phyloP scores from a whole-genome alignment of 139 green algal genomes.

The Nannochloris sp. region DNA sequence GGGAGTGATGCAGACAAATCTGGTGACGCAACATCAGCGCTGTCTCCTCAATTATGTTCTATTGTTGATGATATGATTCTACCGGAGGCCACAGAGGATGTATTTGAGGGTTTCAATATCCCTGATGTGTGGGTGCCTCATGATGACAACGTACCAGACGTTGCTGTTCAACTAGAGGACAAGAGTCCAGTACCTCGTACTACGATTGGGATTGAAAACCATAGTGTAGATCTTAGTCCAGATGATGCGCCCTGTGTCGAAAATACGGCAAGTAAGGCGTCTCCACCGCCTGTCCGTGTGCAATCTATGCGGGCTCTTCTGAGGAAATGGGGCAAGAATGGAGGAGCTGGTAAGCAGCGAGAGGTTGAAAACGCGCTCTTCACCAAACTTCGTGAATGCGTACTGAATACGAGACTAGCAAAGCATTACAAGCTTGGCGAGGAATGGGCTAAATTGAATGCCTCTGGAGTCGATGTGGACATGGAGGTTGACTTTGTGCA shows the following conservation, averaged over 20 bases:
- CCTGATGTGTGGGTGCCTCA: too few species aligned
- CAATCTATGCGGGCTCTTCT: not conserved
- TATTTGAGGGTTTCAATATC: too few species aligned
- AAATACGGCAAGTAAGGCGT: not conserved
- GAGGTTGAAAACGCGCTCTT: not conserved
- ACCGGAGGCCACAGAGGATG: too few species aligned
- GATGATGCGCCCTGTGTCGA: not conserved
- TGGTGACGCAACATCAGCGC: not conserved
- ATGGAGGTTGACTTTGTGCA: conserved; percentile 3
- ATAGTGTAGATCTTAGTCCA: not conserved
- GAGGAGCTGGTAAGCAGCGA: not conserved
- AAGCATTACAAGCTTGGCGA: conserved; percentile 16
- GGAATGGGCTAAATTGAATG: conserved; percentile 25
- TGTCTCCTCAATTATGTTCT: too few species aligned
- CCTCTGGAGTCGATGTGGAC: conserved; percentile 17
- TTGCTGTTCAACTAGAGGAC: too few species aligned
- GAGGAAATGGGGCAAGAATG: not conserved
- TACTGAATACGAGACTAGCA: conserved; percentile 25
- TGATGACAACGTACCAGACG: too few species aligned
- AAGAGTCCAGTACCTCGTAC: too few species aligned
- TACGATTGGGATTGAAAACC: not conserved
- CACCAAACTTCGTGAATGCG: conserved; percentile 21
- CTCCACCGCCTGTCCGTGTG: not conserved
- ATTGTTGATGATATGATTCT: too few species aligned
- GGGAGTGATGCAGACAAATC: not conserved